A percentile compares a stretch with the other conserved stretches of the same genome.
These are phyloP conservation scores for Handroanthus guayacan DNA, from an alignment of 257 asterid species.

Conservation along the genomic window DNA sequence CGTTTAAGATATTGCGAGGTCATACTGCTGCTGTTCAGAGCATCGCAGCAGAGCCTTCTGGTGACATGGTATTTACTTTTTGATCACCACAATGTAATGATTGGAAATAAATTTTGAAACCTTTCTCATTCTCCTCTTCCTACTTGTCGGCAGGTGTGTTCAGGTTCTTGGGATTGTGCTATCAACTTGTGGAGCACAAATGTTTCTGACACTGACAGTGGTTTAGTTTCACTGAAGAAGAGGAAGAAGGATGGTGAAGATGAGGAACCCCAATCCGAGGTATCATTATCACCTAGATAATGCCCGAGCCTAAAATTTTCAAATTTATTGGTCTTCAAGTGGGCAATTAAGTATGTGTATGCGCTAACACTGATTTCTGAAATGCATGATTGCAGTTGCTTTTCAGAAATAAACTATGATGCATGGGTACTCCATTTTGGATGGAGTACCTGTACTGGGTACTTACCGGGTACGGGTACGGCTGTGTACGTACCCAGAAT, in stretches of 20 bases:
- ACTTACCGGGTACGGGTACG: no score
- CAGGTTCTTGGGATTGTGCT: conserved; percentile 96
- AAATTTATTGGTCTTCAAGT: conserved; percentile 3
- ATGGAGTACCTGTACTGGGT: no score
- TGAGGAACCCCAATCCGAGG: conserved; percentile 76
- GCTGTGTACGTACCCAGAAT: no score
- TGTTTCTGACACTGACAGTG: conserved; percentile 56
- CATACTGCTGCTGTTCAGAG: conserved; percentile 89
- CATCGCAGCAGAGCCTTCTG: conserved; percentile 72
- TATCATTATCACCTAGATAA: conserved; percentile 41
- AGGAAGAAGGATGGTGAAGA: conserved; percentile 65
- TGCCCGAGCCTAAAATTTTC: not conserved
- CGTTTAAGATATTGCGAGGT: conserved; percentile 75
- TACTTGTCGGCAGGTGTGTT: conserved; percentile 63
- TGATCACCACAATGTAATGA: conserved; percentile 13
- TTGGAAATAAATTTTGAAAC: not conserved
- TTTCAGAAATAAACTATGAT: no score
- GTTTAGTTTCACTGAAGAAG: conserved; percentile 71
- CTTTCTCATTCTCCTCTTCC: conserved; percentile 35
- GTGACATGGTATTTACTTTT: conserved; percentile 69
- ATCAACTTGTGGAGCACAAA: conserved; percentile 75
- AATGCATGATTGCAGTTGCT: not conserved
- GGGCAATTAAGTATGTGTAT: not conserved
- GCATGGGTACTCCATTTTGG: no score
- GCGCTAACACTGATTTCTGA: not conserved